Base-by-base conservation (phyloP, 2,329 filamentous ascomycete species). In the Rhexocercosporidium sp. region DNA sequence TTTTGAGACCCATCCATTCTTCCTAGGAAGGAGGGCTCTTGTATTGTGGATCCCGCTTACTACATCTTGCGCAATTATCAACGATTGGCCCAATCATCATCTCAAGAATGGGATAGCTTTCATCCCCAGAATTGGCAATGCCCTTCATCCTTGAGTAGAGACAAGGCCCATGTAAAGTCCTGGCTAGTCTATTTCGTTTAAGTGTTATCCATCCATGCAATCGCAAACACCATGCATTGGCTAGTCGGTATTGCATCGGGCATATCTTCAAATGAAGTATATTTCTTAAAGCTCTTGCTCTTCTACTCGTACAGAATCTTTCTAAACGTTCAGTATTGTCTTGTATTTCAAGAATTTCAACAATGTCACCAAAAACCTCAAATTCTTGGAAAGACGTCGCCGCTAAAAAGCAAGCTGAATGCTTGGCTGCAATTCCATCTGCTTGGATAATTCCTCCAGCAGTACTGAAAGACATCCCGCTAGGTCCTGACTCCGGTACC, bases 311-410 rank as follows among this genome's bases (percentile, higher is more conserved):
- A 9, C 18, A 20, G 9, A 8, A 14, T 22, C 6, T 5, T 39
- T 39, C 27, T 25, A 3, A 34, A 20, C 3, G 2, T 11, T 18
- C 9, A n/a, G 11, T n/a, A 34, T 44, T 5, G 5, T 9, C 20
- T 54, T 25, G 5, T 20, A 9, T 8, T 20, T n/a, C 16, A 9
- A 18, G n/a, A 18, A n/a, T 20, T 18, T 31, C n/a, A 22, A 56
- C 4, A 11, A 56, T 56, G 53, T 20, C 29, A 34, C 31, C 53
- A 39, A 56, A 37, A 5, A 25, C 14, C 18, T 37, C n/a, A 5
- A 56, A 22, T n/a, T 20, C 53, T 12, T 56, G 53, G 53, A 16
- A 56, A 20, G n/a, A 56, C 39, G 53, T 56, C 31, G 53, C 53
- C 8, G 29, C 31, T 12, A 37, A 37, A 22, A 56, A 56, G n/a